These are phyloP conservation scores for Colletotrichum lindemuthianum DNA, from an alignment of 2,329 filamentous ascomycete species.

Conservation along the genomic window DNA sequence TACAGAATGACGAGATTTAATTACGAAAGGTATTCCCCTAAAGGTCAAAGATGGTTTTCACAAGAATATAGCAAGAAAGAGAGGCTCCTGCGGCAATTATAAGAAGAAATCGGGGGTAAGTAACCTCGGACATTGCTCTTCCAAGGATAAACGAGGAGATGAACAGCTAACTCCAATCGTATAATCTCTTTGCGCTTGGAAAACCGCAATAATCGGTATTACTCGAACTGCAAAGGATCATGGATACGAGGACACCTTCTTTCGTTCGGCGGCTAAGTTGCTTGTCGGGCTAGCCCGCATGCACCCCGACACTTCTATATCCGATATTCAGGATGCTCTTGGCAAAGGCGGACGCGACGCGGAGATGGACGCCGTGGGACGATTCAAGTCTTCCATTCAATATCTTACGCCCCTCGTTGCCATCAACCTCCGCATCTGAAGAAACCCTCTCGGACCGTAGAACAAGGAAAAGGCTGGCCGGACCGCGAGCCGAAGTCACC, in stretches of 20 bases:
- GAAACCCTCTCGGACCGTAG: neutral
- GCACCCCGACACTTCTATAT: slow-evolving; percentile 8
- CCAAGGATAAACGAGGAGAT: too few relatives aligned
- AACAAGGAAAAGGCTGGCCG: too few relatives aligned
- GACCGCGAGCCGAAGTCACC: neutral
- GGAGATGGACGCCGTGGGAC: neutral
- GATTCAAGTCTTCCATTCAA: neutral
- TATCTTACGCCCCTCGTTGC: too few relatives aligned
- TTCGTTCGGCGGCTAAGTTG: slow-evolving; percentile 1
- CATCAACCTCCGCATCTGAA: neutral
- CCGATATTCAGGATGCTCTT: slow-evolving; percentile 18
- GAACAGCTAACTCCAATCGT: neutral
- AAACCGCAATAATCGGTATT: neutral
- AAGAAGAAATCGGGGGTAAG: too few relatives aligned
- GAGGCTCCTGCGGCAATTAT: neutral
- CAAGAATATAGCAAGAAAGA: neutral
- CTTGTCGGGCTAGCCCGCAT: slow-evolving; percentile 4
- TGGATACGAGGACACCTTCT: slow-evolving; percentile 2
- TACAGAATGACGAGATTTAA: neutral
- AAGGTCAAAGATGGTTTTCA: neutral
- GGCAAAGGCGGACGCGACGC: slow-evolving; percentile 10
- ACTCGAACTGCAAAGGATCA: neutral
- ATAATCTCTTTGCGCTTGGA: neutral
- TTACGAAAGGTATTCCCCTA: neutral
- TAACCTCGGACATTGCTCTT: too few relatives aligned